These are phyloP conservation scores for Teratosphaeria destructans DNA, from an alignment of 2,329 filamentous ascomycete genomes.

Conservation along the genomic window DNA sequence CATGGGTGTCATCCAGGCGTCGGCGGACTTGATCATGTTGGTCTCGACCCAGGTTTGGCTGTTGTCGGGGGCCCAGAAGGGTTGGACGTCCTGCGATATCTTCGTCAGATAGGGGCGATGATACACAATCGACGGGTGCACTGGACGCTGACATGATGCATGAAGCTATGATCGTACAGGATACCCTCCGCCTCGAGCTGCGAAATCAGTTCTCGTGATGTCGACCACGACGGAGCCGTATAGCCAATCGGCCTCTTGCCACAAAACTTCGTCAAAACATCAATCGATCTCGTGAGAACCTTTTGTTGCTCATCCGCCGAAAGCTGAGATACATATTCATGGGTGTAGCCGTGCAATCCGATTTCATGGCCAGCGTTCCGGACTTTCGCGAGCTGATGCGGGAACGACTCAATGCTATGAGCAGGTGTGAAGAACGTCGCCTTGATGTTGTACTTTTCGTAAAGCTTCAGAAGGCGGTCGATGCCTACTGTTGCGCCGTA, in stretches of 20 bases:
- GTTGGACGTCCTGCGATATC: constrained; percentile 28
- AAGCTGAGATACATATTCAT: constrained; percentile 27
- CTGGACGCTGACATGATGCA: constrained; percentile 28
- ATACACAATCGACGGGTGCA: neutral
- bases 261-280: constrained; percentile 28
- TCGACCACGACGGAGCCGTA: constrained; percentile 36
- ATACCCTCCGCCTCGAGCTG: constrained; percentile 34
- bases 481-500: constrained; percentile 33
- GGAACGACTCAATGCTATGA: constrained; percentile 39
- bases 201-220: constrained; percentile 28
- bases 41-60: constrained; percentile 23
- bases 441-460: constrained; percentile 32
- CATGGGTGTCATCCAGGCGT: constrained; percentile 31
- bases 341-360: constrained; percentile 28
- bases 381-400: constrained; percentile 36
- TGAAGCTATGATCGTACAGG: constrained; percentile 39
- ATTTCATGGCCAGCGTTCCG: constrained; percentile 34
- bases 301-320: constrained; percentile 26
- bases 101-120: neutral
- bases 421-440: constrained; percentile 33
- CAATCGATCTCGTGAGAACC: constrained; percentile 29
- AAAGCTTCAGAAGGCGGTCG: constrained; percentile 32
- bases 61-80: constrained; percentile 19
- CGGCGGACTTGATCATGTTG: constrained; percentile 22
- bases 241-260: constrained; percentile 34